These are phyloP conservation scores for Jasminum sambac DNA, from an alignment of 257 asterid species.

Conservation along the genomic window DNA sequence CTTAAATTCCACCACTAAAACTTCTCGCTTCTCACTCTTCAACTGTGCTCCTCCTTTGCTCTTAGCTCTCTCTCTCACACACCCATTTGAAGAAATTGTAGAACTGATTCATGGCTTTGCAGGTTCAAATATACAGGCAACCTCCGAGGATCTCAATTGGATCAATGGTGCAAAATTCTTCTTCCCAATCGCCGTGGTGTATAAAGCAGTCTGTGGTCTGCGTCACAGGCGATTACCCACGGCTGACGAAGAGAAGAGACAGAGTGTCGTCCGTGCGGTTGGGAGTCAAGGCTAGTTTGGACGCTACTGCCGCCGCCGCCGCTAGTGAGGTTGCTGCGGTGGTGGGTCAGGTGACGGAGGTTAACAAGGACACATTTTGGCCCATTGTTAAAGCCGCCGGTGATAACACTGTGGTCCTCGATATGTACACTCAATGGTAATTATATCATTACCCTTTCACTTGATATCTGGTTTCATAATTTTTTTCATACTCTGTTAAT, in stretches of 20 bases:
- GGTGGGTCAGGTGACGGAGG: conserved; percentile 71
- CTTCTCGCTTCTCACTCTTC: conserved; percentile 17
- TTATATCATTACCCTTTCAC: conserved; percentile 1
- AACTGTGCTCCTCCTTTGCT: conserved; percentile 16
- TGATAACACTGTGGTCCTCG: conserved; percentile 69
- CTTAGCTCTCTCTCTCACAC: not conserved
- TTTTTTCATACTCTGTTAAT: no score
- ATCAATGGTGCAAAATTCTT: conserved; percentile 33
- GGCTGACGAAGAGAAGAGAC: conserved; percentile 28
- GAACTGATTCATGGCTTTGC: conserved; percentile 59
- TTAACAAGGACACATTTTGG: conserved; percentile 70
- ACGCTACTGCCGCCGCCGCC: conserved; percentile 37
- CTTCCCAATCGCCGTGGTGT: conserved; percentile 29
- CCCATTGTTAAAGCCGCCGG: conserved; percentile 79
- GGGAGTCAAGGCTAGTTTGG: conserved; percentile 52
- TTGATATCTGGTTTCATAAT: not conserved
- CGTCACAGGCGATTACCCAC: conserved; percentile 50
- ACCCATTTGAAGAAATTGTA: no score
- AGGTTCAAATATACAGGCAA: conserved; percentile 49
- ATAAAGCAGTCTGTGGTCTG: conserved; percentile 47
- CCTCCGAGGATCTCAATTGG: conserved; percentile 43
- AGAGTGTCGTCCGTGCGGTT: conserved; percentile 36
- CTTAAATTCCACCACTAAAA: conserved; percentile 21
- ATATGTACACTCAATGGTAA: conserved; percentile 90
- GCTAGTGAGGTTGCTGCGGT: conserved; percentile 23